These are phyloP conservation scores for Conticribra weissflogii DNA, from an alignment of 108 stramenopile species.

Conservation along the genomic window DNA sequence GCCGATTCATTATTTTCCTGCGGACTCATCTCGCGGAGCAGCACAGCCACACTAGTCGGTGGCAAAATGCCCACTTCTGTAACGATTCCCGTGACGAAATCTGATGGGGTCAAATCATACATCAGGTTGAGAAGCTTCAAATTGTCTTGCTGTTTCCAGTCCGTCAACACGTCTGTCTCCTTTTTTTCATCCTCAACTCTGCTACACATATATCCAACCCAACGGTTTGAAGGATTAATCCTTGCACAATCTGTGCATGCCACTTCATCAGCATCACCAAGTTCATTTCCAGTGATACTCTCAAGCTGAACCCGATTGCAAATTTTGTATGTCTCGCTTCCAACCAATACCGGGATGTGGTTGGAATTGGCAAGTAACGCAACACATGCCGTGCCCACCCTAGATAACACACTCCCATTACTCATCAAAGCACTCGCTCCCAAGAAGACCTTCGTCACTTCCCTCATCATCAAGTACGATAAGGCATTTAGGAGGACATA, in stretches of 20 bases:
- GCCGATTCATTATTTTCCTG: slow-evolving; percentile 48
- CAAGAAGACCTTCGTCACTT: slow-evolving; percentile 95
- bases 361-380: slow-evolving; percentile 88
- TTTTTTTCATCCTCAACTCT: slow-evolving; percentile 31
- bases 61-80: slow-evolving; percentile 98
- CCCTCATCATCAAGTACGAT: slow-evolving; percentile 92
- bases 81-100: slow-evolving; percentile 94
- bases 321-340: slow-evolving; percentile 99
- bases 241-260: slow-evolving; percentile 46
- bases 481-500: slow-evolving; percentile 91
- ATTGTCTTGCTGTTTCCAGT: slow-evolving; percentile 53
- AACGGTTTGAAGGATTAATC: slow-evolving; percentile 39
- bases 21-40: slow-evolving; percentile 93
- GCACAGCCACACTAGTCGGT: slow-evolving; percentile 94
- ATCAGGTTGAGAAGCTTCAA: slow-evolving; percentile 87
- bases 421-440: slow-evolving; percentile 97
- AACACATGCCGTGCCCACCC: slow-evolving; percentile 94
- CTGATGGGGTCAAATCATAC: slow-evolving; percentile 97
- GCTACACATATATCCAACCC: slow-evolving; percentile 6
- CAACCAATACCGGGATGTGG: slow-evolving; percentile 95
- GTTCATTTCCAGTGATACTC: slow-evolving; percentile 94
- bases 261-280: slow-evolving; percentile 90
- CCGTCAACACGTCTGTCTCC: slow-evolving; percentile 43
- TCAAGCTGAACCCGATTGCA: slow-evolving; percentile 97
- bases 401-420: slow-evolving; percentile 92